A percentile compares a stretch with the other conserved stretches of the same genome.
Evolutionary conservation across 495 filamentous ascomycete species (phyloP).

Genomic region (Penicillium riverlandense): DNA sequence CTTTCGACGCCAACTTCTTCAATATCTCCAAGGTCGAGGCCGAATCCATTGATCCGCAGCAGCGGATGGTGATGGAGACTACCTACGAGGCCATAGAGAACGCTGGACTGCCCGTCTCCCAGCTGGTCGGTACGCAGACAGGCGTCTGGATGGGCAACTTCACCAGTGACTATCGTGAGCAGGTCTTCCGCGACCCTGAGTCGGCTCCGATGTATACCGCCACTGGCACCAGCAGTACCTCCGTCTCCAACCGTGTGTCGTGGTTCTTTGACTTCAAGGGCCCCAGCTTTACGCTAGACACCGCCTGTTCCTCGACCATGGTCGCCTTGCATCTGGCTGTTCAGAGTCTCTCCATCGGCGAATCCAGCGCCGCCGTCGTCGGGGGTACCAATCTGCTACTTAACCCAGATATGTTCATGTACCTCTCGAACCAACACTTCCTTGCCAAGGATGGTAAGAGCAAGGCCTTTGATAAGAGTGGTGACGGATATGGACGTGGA

Average conservation of each 20-base stretch:
- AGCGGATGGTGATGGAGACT: no score
- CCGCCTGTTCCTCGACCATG: neutral
- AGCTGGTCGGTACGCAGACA: no score
- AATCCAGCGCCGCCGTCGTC: constrained; percentile 18
- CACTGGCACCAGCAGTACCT: constrained; percentile 31
- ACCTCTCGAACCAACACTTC: neutral
- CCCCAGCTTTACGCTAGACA: constrained; percentile 4
- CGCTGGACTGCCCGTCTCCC: no score
- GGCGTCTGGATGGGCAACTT: no score
- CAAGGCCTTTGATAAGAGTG: no score
- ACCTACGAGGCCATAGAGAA: no score
- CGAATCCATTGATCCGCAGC: no score
- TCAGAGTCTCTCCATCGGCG: constrained; percentile 6
- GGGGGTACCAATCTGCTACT: constrained; percentile 18
- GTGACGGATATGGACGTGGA: no score
- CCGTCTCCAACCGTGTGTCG: constrained; percentile 20
- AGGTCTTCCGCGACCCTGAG: constrained; percentile 17
- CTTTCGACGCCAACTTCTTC: no score
- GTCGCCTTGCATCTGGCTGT: neutral
- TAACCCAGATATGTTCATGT: constrained; percentile 9
- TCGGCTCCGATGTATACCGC: constrained; percentile 15
- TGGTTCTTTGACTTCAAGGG: constrained; percentile 16
- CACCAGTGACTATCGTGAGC: constrained; percentile 26
- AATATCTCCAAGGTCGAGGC: no score
- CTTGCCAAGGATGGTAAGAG: neutral